These are phyloP conservation scores for Boletales sp. DNA, from an alignment of 768 basidiomycete genomes.

Conservation along the genomic window DNA sequence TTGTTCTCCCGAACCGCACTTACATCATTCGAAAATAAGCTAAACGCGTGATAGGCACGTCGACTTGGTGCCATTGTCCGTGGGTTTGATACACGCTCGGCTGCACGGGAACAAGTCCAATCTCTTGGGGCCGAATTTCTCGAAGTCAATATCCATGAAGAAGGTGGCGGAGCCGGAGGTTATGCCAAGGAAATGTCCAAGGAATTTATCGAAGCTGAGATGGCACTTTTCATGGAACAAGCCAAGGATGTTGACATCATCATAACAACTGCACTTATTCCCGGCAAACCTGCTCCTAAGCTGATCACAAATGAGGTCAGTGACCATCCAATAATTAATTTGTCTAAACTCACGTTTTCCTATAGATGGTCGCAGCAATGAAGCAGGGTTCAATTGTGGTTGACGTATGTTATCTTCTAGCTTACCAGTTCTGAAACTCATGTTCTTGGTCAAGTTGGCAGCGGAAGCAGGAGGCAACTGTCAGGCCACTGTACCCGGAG, in stretches of 20 bases:
- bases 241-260: constrained; percentile 88
- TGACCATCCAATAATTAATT: neutral
- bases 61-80: constrained; percentile 86
- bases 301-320: constrained; percentile 67
- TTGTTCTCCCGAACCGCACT: constrained; percentile 14
- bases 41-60: constrained; percentile 50
- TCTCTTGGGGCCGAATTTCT: constrained; percentile 88
- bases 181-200: constrained; percentile 91
- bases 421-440: constrained; percentile 10
- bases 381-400: constrained; percentile 89
- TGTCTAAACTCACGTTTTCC: constrained; percentile 7
- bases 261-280: constrained; percentile 84
- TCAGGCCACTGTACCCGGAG: constrained; percentile 74
- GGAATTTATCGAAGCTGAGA: constrained; percentile 84
- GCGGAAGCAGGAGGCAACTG: constrained; percentile 92
- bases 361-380: constrained; percentile 81
- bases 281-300: constrained; percentile 83
- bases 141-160: constrained; percentile 77
- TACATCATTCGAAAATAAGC: neutral
- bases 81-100: constrained; percentile 83
- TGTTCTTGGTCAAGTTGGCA: constrained; percentile 37
- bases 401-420: constrained; percentile 38
- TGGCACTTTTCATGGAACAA: constrained; percentile 85
- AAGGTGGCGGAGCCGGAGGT: constrained; percentile 78
- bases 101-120: constrained; percentile 85